phyloP scores from a whole-genome alignment of 768 basidiomycete genomes.

The Lactarius hengduanensis region DNA sequence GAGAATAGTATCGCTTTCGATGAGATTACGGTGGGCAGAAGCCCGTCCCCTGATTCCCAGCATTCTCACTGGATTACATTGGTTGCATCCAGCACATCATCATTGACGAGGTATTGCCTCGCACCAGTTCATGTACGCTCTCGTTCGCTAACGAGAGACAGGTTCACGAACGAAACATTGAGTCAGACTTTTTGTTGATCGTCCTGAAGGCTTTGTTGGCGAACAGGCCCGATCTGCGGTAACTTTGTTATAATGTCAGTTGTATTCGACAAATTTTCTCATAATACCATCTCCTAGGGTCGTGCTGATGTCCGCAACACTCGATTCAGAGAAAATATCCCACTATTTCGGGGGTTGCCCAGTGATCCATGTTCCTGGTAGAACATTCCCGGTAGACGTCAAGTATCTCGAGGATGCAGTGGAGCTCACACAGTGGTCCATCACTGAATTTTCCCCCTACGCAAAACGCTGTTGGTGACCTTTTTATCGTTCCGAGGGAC shows the following conservation, averaged over 20 bases:
- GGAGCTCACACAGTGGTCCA: conserved; percentile 74
- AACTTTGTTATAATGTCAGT: conserved; percentile 1
- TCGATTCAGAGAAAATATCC: conserved; percentile 89
- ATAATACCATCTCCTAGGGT: conserved; percentile 50
- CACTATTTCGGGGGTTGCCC: conserved; percentile 85
- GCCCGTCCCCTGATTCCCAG: conserved; percentile 10
- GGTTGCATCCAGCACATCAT: conserved; percentile 70
- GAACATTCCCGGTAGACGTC: conserved; percentile 90
- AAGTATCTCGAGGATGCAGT: conserved; percentile 90
- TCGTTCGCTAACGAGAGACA: conserved; percentile 31
- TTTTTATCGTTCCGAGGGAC: neutral
- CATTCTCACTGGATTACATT: conserved; percentile 21
- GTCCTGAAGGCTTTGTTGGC: conserved; percentile 82
- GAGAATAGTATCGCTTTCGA: conserved; percentile 83
- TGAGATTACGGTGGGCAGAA: conserved; percentile 77
- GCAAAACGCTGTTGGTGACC: conserved; percentile 59
- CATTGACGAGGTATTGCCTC: conserved; percentile 73
- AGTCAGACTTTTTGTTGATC: conserved; percentile 95
- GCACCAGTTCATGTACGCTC: conserved; percentile 20
- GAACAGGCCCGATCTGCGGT: conserved; percentile 85
- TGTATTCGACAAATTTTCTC: neutral
- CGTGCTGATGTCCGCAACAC: conserved; percentile 94
- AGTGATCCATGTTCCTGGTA: conserved; percentile 83
- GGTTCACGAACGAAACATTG: conserved; percentile 96
- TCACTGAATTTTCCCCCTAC: conserved; percentile 79